Evolutionary conservation across 495 filamentous ascomycete species (phyloP).

Genomic region (Penicillium malachiteum): DNA sequence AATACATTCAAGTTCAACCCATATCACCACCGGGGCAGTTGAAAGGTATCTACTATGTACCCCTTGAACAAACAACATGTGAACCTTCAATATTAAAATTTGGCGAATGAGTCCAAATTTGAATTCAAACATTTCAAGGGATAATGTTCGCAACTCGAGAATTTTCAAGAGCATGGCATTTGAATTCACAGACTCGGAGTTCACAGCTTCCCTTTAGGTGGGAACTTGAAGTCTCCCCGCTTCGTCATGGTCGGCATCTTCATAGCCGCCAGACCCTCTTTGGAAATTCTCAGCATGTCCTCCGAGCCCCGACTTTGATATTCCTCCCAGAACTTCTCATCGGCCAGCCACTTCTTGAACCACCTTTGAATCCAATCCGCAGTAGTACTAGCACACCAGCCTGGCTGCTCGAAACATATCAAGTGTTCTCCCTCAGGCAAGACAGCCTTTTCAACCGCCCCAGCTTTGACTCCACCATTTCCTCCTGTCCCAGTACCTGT

Average conservation of each 20-base stretch:
- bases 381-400: background rate
- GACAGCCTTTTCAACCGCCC: constrained; percentile 20
- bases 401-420: background rate
- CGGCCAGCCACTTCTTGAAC: background rate
- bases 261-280: background rate
- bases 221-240: background rate
- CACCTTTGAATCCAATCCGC: background rate
- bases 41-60: too few relatives aligned
- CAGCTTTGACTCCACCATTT: constrained; percentile 61
- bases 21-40: too few relatives aligned
- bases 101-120: too few relatives aligned
- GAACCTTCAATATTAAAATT: too few relatives aligned
- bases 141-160: too few relatives aligned
- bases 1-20: too few relatives aligned
- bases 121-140: too few relatives aligned
- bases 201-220: background rate
- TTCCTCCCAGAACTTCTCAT: background rate
- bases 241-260: background rate
- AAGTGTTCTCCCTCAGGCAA: background rate
- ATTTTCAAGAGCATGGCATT: too few relatives aligned
- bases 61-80: too few relatives aligned
- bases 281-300: background rate
- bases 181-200: background rate
- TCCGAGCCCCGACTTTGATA: background rate
- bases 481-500: constrained; percentile 69